A percentile compares a stretch with the other conserved stretches of the same genome.
Evolutionary conservation across 2,329 filamentous ascomycete genomes (phyloP).

Genomic region (Ophiocordyceps camponoti-saundersi): DNA sequence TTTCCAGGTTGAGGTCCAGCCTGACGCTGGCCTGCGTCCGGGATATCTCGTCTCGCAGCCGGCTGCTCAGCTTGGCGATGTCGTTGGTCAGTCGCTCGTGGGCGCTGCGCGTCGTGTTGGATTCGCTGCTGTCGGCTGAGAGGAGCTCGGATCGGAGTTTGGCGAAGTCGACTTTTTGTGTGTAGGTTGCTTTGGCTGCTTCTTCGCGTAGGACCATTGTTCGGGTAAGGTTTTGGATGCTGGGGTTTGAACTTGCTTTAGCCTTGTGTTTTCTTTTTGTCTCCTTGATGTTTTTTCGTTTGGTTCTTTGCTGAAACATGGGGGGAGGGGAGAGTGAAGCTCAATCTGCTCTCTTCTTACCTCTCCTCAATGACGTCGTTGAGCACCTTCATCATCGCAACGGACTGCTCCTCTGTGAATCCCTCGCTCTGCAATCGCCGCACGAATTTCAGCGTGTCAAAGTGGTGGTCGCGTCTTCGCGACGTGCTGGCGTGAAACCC

Average conservation of each 20-base stretch:
- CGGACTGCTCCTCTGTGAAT: constrained; percentile 87
- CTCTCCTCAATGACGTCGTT: constrained; percentile 96
- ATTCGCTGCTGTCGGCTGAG: constrained; percentile 80
- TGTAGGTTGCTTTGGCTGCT: constrained; percentile 62
- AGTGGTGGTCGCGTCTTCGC: constrained; percentile 68
- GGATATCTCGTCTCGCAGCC: constrained; percentile 83
- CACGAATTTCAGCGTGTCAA: constrained; percentile 95
- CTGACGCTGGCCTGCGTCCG: constrained; percentile 86
- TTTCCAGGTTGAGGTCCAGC: constrained; percentile 87
- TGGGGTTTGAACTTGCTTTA: constrained; percentile 14
- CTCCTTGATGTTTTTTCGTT: no score
- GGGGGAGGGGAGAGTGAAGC: no score
- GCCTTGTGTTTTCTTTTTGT: not conserved
- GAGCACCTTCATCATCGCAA: constrained; percentile 96
- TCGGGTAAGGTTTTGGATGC: constrained; percentile 90
- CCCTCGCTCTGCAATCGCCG: constrained; percentile 78
- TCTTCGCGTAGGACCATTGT: constrained; percentile 98
- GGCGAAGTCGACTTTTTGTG: constrained; percentile 92
- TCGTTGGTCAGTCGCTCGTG: constrained; percentile 92
- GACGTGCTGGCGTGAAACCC: constrained; percentile 50
- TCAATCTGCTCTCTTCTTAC: constrained; percentile 16
- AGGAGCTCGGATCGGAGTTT: constrained; percentile 91
- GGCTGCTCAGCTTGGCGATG: constrained; percentile 78
- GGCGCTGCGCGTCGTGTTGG: constrained; percentile 69
- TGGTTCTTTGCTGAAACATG: no score